These are phyloP conservation scores for Castanospermum australe DNA, from an alignment of 306 rosid genomes.

Conservation along the genomic window DNA sequence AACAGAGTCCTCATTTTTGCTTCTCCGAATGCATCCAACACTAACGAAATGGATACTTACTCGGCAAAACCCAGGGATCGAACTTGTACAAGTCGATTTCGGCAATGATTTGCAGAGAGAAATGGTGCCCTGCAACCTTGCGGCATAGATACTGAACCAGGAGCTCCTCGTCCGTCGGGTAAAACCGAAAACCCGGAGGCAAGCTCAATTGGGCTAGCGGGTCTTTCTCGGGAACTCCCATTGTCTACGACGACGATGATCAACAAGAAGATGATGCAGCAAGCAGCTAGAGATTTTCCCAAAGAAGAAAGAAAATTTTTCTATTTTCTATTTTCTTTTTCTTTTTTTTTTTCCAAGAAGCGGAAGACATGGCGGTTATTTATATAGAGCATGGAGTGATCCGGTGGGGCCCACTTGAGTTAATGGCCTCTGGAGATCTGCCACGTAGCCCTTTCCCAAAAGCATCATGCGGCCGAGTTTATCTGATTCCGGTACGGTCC, in stretches of 20 bases:
- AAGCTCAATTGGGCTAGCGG: conserved; percentile 68
- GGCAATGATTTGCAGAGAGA: conserved; percentile 69
- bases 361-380: conserved; percentile 26
- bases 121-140: conserved; percentile 90
- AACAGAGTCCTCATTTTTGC: no score
- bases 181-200: conserved; percentile 93
- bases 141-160: conserved; percentile 83
- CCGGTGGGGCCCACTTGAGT: conserved; percentile 37
- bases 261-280: not conserved
- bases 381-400: no score
- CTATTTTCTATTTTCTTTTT: not conserved
- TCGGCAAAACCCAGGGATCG: conserved; percentile 88
- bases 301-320: not conserved
- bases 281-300: not conserved
- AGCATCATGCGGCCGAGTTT: conserved; percentile 61
- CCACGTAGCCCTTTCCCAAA: conserved; percentile 42
- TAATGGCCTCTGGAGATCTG: not conserved
- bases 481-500: conserved; percentile 56
- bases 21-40: not conserved
- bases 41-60: conserved; percentile 31
- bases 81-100: conserved; percentile 91
- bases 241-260: not conserved
- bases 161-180: conserved; percentile 91
- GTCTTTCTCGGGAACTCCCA: conserved; percentile 67
- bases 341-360: not conserved